Conservation (phyloP, 169 alveolate genomes). For the Cryptosporidium viatorum region DNA sequence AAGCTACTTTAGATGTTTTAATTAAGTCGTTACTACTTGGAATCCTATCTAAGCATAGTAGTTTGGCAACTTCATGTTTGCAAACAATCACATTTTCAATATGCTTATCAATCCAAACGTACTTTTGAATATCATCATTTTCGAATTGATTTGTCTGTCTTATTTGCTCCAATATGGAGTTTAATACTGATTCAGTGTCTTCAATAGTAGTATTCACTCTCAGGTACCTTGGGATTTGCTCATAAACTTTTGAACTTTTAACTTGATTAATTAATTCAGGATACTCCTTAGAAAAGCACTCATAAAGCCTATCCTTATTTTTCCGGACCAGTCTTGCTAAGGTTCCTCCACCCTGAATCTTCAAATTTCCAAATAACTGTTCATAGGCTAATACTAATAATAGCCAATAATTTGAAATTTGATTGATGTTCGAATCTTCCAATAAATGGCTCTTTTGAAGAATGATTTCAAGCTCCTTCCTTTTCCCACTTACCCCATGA, state of each 20-base stretch:
- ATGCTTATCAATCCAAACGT: constrained; percentile 41
- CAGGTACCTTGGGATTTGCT: constrained; percentile 68
- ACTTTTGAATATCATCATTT: constrained; percentile 1
- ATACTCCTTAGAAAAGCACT: constrained; percentile 18
- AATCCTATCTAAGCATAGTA: constrained; percentile 29
- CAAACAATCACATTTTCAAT: constrained; percentile 42
- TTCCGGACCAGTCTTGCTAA: constrained; percentile 47
- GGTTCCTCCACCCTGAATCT: constrained; percentile 67
- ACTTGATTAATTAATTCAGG: constrained; percentile 24
- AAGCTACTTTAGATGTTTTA: constrained; percentile 41
- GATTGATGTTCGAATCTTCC: not conserved
- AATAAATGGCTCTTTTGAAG: constrained; percentile 4
- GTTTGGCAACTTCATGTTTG: constrained; percentile 16
- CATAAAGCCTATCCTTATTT: constrained; percentile 33
- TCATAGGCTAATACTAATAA: constrained; percentile 38
- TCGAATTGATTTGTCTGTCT: not conserved
- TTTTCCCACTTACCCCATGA: constrained; percentile 34
- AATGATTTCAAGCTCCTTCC: constrained; percentile 32
- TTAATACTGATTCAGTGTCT: constrained; percentile 5
- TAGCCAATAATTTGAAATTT: constrained; percentile 43
- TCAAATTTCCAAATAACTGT: constrained; percentile 41
- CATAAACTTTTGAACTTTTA: not conserved
- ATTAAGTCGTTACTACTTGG: constrained; percentile 71
- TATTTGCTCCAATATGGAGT: constrained; percentile 16
- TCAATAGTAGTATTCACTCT: constrained; percentile 51